Base-by-base conservation (phyloP, 371 early-diverging fungal species). In the Zopfochytrium polystomum region DNA sequence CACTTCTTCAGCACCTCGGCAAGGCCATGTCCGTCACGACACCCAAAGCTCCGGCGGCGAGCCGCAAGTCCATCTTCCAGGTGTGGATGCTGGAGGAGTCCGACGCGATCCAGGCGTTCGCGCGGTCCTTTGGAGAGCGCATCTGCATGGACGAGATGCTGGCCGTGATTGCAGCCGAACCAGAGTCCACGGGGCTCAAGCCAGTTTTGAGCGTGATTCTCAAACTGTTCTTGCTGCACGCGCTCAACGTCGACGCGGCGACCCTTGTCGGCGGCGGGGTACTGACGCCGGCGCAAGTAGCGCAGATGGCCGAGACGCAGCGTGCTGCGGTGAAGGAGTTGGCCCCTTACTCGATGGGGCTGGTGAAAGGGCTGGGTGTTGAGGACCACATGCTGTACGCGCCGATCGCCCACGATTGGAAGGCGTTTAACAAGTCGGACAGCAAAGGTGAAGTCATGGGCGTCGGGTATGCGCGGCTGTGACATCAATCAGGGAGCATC, bases 31-130 rank as follows among this genome's bases (percentile, higher is more conserved):
- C 15, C 9, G 67, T 71, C 55, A 52, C 56, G 43, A n/a, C n/a
- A n/a, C n/a, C n/a, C n/a, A n/a, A n/a, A n/a, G 81, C 82, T 67
- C 70, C 77, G 34, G 63, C 52, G 49, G 44, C 62, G 7, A 82
- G 81, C 51, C n/a, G n/a, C n/a, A 62, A 71, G 53, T 44, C 55
- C 5, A 42, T 87, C 64, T 87, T 82, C 61, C 83, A 87, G 32
- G 80, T 85, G 35, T 89, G 89, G 89, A 86, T 88, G 87, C 62
- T 71, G 44, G 75, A 85, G 62, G 84, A 86, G 67, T 79, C 80
- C 23, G 87, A 87, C 51, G 62, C 71, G 1, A 83, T 89, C 56
- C 88, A 89, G 69, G 77, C 73, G 5, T 58, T 79, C 2, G 78
- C 85, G 25, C 70, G 76, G 47, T 77, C 87, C 18, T 80, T 77